Percentiles rank a stretch among this genome's conserved stretches.
Conservation (phyloP, 352 stramenopile genomes). For the Globisporangium irregulare region DNA sequence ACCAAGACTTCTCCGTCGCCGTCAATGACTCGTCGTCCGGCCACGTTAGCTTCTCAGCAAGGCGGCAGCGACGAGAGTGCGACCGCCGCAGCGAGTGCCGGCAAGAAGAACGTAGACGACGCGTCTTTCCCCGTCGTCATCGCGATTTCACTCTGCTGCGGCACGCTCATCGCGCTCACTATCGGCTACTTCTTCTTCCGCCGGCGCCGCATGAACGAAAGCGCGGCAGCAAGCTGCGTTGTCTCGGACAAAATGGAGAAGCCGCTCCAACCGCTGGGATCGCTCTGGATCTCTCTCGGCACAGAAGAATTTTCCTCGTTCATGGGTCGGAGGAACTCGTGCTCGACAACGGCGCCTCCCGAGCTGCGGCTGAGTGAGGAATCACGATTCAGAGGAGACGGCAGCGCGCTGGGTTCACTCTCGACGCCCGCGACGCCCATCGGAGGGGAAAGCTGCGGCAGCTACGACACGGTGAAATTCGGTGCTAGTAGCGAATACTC, state of each 20-base stretch:
- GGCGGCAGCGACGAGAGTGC: slow-evolving; percentile 14
- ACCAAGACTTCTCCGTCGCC: background rate
- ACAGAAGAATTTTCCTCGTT: slow-evolving; percentile 9
- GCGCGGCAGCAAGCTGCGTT: background rate
- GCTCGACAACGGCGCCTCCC: slow-evolving; percentile 7
- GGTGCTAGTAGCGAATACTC: background rate
- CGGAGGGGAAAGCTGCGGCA: background rate
- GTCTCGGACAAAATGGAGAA: slow-evolving; percentile 12
- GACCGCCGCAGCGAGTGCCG: background rate
- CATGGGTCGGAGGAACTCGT: background rate
- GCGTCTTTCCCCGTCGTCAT: slow-evolving; percentile 5
- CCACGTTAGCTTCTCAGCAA: background rate
- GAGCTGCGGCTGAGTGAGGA: background rate
- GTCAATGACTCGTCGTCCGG: slow-evolving; percentile 2
- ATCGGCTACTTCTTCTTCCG: slow-evolving; percentile 15
- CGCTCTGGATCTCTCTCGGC: slow-evolving; percentile 11
- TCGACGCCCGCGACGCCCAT: background rate
- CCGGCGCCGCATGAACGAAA: slow-evolving; percentile 6
- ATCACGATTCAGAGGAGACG: background rate
- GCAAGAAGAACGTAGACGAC: background rate
- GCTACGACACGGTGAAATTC: background rate
- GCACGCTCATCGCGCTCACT: slow-evolving; percentile 5
- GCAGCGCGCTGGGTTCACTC: background rate
- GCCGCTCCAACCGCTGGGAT: slow-evolving; percentile 2
- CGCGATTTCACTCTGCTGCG: slow-evolving; percentile 19